Evolutionary conservation across 768 basidiomycete species (phyloP), one percentile per base, ranked within the genome.

Genomic region (Macrocybe gigantea): DNA sequence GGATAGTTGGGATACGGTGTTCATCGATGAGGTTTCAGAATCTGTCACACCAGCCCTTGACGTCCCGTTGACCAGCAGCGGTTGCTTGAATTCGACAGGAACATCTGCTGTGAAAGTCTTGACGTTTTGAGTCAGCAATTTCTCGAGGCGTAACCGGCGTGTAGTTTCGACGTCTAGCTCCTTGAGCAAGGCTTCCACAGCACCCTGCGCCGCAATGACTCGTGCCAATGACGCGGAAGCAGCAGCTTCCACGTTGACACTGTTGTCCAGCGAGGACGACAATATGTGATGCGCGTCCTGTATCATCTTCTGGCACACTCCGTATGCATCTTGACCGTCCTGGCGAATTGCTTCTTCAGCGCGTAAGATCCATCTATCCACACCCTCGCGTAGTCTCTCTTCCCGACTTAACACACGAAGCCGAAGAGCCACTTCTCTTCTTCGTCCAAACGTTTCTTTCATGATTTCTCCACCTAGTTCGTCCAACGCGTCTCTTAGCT

Each of bases 381-480:
- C 55, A 6, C 65, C 71, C 54, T 83, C 80, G 1, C 71, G 66
- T 0, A 83, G 55, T 29, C 67, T 62, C 57, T 88, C 85, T 56
- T 90, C 88, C n/a, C 85, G 66, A 0, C 73, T 72, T 1, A 83
- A 66, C 55, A 88, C 67, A 1, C 73, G 69, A 2, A 92, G 75
- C 8, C 88, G 67, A 29, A 89, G 57, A 0, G 77, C 70, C 0
- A 89, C 75, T 56, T 93, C 89, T 33, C 85, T 70, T 15, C 89
- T 68, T 12, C 89, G 75, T 2, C 87, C 88, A 49, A 79, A 86
- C 0, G 75, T 71, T 59, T 90, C 89, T 30, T 82, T 79, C 33
- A 82, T 73, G 31, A 88, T 69, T 45, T 89, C 84, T 34, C 81
- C 78, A 0, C 83, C 82, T 0, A 89, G 66, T 38, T 87, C 82